Percentiles rank a stretch among this genome's conserved stretches.
phyloP scores from a whole-genome alignment of 352 stramenopile genomes.

The Phytophthora agathidicida region DNA sequence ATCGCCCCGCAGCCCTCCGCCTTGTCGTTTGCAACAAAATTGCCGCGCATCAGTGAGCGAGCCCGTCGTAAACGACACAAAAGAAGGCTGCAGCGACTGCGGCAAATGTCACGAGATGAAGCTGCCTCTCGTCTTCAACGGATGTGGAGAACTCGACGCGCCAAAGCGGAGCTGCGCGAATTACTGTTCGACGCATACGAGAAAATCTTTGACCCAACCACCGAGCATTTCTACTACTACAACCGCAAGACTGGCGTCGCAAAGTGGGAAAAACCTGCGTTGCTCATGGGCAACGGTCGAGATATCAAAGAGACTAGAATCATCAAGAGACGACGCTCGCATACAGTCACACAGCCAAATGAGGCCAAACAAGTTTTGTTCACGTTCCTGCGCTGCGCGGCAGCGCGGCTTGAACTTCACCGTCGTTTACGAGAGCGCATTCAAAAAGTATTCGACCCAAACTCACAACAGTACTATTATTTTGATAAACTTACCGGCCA shows the following conservation, averaged over 20 bases:
- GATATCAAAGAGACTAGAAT: conserved; percentile 52
- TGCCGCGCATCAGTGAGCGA: conserved; percentile 54
- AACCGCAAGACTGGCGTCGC: conserved; percentile 73
- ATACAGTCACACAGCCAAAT: conserved; percentile 47
- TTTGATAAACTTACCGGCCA: conserved; percentile 77
- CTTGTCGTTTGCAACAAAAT: conserved; percentile 1
- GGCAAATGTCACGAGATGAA: conserved; percentile 57
- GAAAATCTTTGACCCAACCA: conserved; percentile 73
- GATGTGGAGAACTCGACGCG: conserved; percentile 47
- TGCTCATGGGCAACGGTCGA: conserved; percentile 39
- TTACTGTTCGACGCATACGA: conserved; percentile 67
- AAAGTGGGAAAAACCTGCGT: conserved; percentile 64
- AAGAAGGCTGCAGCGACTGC: conserved; percentile 60
- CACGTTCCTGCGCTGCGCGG: conserved; percentile 49
- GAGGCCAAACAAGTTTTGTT: conserved; percentile 54
- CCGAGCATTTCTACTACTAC: conserved; percentile 78
- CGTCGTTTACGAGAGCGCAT: conserved; percentile 52
- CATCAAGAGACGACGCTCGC: conserved; percentile 44
- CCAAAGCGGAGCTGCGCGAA: conserved; percentile 42
- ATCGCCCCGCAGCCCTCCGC: conserved; percentile 6
- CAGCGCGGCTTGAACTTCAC: conserved; percentile 56
- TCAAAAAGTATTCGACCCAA: conserved; percentile 73
- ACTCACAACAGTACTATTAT: conserved; percentile 80
- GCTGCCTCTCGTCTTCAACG: conserved; percentile 63
- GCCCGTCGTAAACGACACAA: conserved; percentile 70